Evolutionary conservation across 306 rosid genomes (phyloP), one percentile per base, ranked within the genome.

Genomic region (Gynostemma pentaphyllum): DNA sequence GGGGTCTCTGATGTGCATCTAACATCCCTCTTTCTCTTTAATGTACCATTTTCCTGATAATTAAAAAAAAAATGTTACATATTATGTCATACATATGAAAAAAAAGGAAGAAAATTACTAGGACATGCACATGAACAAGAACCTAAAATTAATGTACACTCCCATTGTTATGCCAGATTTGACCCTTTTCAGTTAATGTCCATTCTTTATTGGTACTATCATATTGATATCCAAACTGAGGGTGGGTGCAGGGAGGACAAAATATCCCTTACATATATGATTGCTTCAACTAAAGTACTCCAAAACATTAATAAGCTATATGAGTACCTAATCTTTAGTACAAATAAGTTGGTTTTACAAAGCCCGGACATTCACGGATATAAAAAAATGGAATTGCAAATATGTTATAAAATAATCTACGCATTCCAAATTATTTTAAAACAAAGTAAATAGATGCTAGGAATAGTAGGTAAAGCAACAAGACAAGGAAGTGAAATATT

Each of bases 1-100:
- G 94, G 89, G 39, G 87, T 74, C 51, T 32, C 76, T 0, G 67
- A 69, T 36, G 32, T 52, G n/a, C 77, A 7, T 74, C 0, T 7
- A 40, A 3, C 64, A 14, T 39, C 55, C 37, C 54, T 74, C 67
- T 87, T 81, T 83, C 94, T 83, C 85, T 90, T 90, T 51, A 60
- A 73, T 45, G 79, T 45, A 69, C 55, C 70, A 29, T 44, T 49
- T 51, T 74, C 81, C 95, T 87, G 75, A 47, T 69, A 64, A 78
- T 18, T 62, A 75, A 57, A 65, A 67, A 41, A 40, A 30, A 3
- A 30, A 10, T 37, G 26, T 23, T n/a, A 13, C 5, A 19, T 30
- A 10, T 21, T 15, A 8, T n/a, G 29, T 39, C 68, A 68, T 10
- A 15, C 48, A 54, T 11, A 64, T 11, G 24, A 15, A 16, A 47